Evolutionary conservation across 805 yeast genomes (phyloP), one percentile per base, ranked within the genome.

Genomic region (Saccharomycopsis sp.): DNA sequence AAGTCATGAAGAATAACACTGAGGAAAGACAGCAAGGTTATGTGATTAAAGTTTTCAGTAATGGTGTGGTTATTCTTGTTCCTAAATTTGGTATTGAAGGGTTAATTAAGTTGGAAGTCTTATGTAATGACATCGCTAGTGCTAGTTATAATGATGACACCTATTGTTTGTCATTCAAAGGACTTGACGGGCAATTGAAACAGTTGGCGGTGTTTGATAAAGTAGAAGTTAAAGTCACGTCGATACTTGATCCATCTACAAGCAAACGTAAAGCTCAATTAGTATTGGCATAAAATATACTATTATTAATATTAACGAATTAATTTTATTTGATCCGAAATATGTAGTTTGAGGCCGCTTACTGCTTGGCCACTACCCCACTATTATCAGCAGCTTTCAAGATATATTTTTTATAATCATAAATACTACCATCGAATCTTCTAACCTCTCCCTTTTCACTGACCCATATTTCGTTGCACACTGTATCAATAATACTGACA

Each of bases 41-140:
- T 56, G 81, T 89, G 23, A 88, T 90, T 58, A 85, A 86, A 60
- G 93, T 93, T 23, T 89, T 93, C 61, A 81, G 86, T 51, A 93
- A 93, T 60, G 98, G 98, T 62, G 77, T 93, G 52, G 97, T 89
- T 24, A 94, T 93, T 6, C 66, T 93, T 39, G 97, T 93, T 32
- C 97, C 98, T 14, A 85, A 83, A 60, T 93, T 86, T 63, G 98
- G 98, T 45, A 87, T 93, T 40, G 98, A 93, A 66, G 90, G 96
- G 48, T 70, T 93, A 56, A 87, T 93, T 51, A 86, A 84, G 59
- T 60, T 88, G 48, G 94, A 87, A 54, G 78, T 77, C 52, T 61
- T 90, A 51, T 17, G 35, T 20, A 79, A 81, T 16, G 84, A 85
- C 50, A 75, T 70, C 24, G 69, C 72, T 45, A 70, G 79, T 27